Evolutionary conservation across 108 stramenopile genomes (phyloP), one percentile per base, ranked within the genome.

Genomic region (Pelagomonas calceolata): DNA sequence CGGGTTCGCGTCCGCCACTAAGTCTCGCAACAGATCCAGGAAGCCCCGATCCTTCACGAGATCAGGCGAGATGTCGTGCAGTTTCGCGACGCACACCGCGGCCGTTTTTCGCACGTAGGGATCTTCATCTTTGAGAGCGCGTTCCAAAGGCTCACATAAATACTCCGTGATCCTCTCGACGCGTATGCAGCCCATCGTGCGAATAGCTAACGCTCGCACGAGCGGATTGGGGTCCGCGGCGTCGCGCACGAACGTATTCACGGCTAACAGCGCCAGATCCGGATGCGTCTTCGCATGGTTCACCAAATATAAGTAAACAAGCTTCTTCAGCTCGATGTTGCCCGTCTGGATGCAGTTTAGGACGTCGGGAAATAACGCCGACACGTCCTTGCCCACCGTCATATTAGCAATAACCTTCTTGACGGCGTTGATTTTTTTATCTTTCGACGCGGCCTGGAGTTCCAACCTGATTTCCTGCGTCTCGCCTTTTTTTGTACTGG

Each of bases 141-240:
- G 83, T 39, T 81, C 67, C 44, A 99, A 84, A 31, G 98, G 98
- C 71, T 97, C 96, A 76, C 95, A 96, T 14, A 98, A 88, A 69
- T 99, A 97, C 78, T 99, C 98, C 43, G 97, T 98, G 82, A 99
- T 99, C 69, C 88, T 88, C 79, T 98, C 97, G 32, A 99, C 98
- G 31, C 98, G 95, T 69, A 99, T 98, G 81, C 97, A 98, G 36
- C 98, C 98, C 98, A 99, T 99, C 73, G 98, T 99, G 37, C 98
- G 87, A 4, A 99, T 94, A 30, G 98, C 97, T 70, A 99, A 80
- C 3, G 98, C 98, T 29, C 98, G 96, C 75, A 99, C 96, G 65
- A 99, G 81, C 34, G 98, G 98, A 79, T 99, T 99, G 33, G 92
- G 84, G 83, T 98, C 94, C 71, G 81, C 90, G 30, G 97, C 92